These are phyloP conservation scores for Angophora floribunda DNA, from an alignment of 345 rosid species.

Conservation along the genomic window DNA sequence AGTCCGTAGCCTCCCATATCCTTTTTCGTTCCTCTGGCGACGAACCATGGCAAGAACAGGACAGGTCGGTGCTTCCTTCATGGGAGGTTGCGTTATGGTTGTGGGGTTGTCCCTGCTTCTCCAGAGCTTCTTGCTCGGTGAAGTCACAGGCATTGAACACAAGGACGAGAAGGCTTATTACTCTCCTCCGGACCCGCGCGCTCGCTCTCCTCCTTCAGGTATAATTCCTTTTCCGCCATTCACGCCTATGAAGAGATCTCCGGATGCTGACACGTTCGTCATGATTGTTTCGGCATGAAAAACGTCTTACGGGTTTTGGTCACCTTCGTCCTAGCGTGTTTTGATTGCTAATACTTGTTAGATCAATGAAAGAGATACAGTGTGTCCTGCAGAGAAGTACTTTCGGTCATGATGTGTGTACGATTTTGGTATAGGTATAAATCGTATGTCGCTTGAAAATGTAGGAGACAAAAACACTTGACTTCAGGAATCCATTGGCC, in stretches of 20 bases:
- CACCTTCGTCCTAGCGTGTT: background rate
- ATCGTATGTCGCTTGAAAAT: background rate
- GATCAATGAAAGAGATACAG: background rate
- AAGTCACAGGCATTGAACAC: conserved; percentile 13
- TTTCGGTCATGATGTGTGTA: background rate
- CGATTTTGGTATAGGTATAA: background rate
- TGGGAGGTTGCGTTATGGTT: background rate
- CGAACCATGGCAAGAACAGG: background rate
- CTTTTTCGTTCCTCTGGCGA: background rate
- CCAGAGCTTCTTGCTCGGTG: background rate
- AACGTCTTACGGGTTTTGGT: background rate
- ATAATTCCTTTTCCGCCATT: background rate
- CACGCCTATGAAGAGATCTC: background rate
- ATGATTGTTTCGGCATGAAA: background rate
- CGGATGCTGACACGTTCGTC: background rate
- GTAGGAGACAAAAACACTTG: background rate
- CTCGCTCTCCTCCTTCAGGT: conserved; percentile 42
- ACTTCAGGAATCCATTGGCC: background rate
- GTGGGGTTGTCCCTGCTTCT: background rate
- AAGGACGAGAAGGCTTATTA: conserved; percentile 49
- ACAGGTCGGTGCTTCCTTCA: background rate
- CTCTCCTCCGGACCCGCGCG: conserved; percentile 43
- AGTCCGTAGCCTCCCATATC: background rate
- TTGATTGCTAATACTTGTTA: background rate
- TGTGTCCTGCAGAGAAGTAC: background rate